phyloP scores from a whole-genome alignment of 2,329 filamentous ascomycete genomes.

The Botrytis paeoniae region DNA sequence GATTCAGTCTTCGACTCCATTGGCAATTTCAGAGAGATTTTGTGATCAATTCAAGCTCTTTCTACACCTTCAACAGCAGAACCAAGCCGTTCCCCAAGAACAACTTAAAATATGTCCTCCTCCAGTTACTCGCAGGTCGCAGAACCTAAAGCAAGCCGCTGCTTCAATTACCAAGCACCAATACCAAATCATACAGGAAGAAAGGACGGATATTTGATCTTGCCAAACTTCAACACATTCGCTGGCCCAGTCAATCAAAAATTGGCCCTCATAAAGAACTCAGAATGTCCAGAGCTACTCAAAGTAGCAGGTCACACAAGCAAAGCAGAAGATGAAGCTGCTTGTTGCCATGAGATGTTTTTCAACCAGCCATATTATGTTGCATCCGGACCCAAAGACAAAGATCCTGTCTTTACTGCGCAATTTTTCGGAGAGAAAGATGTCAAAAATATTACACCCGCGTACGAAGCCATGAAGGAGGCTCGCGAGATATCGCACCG shows the following conservation, averaged over 20 bases:
- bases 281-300: background rate
- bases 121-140: background rate
- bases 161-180: background rate
- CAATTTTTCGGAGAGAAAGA: background rate
- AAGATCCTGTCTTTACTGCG: background rate
- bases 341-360: background rate
- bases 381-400: background rate
- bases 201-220: background rate
- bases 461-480: conserved; percentile 3
- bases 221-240: background rate
- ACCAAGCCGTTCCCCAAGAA: background rate
- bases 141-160: background rate
- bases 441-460: background rate
- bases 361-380: background rate
- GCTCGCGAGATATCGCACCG: background rate
- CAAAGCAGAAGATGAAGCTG: background rate
- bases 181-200: too few species aligned
- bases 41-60: background rate
- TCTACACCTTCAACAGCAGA: background rate
- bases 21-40: background rate
- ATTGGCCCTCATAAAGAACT: background rate
- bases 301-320: background rate
- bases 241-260: background rate
- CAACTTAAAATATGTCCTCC: background rate
- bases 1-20: background rate